These are phyloP conservation scores for Elsinoe necatrix DNA, from an alignment of 2,329 filamentous ascomycete genomes.

Conservation along the genomic window DNA sequence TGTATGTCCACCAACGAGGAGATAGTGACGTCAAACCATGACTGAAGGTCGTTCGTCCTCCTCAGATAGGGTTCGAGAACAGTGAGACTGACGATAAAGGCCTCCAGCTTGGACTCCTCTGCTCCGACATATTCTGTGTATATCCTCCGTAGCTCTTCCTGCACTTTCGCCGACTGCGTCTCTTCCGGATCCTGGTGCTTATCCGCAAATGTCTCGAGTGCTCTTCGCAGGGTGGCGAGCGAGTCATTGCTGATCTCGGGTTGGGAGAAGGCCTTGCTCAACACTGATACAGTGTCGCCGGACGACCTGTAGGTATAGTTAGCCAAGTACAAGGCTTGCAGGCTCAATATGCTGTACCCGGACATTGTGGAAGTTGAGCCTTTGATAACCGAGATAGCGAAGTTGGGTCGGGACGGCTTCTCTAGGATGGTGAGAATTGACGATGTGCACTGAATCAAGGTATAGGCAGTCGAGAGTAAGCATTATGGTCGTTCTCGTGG, in stretches of 20 bases:
- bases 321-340: background rate
- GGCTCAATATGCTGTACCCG: slow-evolving; percentile 1
- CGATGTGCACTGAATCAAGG: background rate
- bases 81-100: slow-evolving; percentile 62
- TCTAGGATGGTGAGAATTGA: background rate
- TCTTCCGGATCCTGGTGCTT: slow-evolving; percentile 62
- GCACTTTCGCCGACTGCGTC: slow-evolving; percentile 57
- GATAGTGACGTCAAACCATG: slow-evolving; percentile 63
- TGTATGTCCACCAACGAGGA: slow-evolving; percentile 50
- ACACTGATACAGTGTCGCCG: slow-evolving; percentile 37
- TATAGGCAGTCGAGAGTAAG: background rate
- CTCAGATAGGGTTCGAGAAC: slow-evolving; percentile 56
- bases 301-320: slow-evolving; percentile 32
- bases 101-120: slow-evolving; percentile 48
- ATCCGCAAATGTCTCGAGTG: slow-evolving; percentile 59
- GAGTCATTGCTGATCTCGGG: slow-evolving; percentile 44
- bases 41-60: slow-evolving; percentile 52
- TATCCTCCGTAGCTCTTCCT: slow-evolving; percentile 61
- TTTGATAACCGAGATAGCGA: background rate
- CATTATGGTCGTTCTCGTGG: background rate
- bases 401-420: background rate
- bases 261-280: slow-evolving; percentile 34
- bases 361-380: slow-evolving; percentile 11
- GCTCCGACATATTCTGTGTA: slow-evolving; percentile 57
- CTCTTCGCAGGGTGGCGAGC: slow-evolving; percentile 52